phyloP scores from a whole-genome alignment of 768 basidiomycete genomes.

The Trametes gibbosa region DNA sequence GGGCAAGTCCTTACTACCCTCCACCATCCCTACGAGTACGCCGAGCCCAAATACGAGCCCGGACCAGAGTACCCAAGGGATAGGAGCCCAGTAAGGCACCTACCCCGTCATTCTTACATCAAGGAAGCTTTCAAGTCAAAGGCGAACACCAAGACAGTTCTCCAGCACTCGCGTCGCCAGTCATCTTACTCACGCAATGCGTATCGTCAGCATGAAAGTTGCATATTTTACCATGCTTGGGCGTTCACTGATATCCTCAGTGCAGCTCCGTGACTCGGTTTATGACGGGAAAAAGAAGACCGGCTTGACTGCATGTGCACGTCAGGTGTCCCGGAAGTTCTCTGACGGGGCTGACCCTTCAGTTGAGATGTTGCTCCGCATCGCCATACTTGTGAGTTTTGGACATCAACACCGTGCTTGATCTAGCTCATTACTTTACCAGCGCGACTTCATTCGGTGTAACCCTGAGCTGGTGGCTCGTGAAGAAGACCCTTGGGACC shows the following conservation, averaged over 20 bases:
- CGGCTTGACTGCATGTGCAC: neutral
- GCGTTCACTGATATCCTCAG: neutral
- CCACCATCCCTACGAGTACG: no score
- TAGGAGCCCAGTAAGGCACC: no score
- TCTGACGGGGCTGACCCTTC: neutral
- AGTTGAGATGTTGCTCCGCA: neutral
- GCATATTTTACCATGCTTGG: neutral
- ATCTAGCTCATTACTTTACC: no score
- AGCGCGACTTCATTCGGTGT: no score
- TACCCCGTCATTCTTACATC: no score
- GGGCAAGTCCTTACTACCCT: no score
- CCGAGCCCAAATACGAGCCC: no score
- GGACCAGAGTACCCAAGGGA: no score
- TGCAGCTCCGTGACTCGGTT: neutral
- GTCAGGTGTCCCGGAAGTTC: neutral
- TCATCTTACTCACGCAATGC: neutral
- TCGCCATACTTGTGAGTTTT: neutral
- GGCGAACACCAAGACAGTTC: neutral
- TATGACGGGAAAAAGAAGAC: neutral
- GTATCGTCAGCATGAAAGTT: neutral
- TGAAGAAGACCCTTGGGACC: no score
- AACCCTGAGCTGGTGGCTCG: no score
- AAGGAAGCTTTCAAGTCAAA: neutral
- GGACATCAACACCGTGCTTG: no score
- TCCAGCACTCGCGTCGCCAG: neutral